Conservation (phyloP, 768 basidiomycete genomes). For the Hydnomerulius pinastri region DNA sequence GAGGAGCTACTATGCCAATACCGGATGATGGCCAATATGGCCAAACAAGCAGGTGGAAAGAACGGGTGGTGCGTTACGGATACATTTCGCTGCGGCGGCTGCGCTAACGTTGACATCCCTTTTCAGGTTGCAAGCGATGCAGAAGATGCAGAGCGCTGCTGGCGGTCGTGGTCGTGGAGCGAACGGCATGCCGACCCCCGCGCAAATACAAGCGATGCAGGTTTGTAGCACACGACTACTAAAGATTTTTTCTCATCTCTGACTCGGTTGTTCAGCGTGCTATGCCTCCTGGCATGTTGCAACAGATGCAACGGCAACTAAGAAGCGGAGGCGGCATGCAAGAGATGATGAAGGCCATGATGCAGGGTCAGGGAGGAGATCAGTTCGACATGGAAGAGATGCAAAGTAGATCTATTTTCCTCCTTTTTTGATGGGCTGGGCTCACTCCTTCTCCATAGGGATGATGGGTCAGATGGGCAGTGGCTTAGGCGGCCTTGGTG, state of each 20-base stretch:
- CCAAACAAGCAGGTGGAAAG: conserved; percentile 96
- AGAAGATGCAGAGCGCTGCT: conserved; percentile 88
- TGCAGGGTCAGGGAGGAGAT: conserved; percentile 91
- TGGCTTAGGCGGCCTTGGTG: conserved; percentile 43
- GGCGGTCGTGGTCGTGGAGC: conserved; percentile 86
- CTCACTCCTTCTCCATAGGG: conserved; percentile 42
- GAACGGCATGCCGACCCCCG: conserved; percentile 88
- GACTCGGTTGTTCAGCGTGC: conserved; percentile 56
- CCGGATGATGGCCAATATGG: conserved; percentile 99
- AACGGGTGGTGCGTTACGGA: conserved; percentile 73
- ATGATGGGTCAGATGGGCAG: conserved; percentile 91
- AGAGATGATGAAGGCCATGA: conserved; percentile 98
- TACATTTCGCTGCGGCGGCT: neutral
- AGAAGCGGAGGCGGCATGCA: conserved; percentile 87
- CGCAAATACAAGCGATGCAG: conserved; percentile 94
- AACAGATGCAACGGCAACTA: conserved; percentile 87
- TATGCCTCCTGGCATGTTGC: conserved; percentile 94
- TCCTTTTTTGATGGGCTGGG: conserved; percentile 2
- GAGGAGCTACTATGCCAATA: conserved; percentile 97
- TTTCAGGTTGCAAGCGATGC: conserved; percentile 77
- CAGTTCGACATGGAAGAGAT: conserved; percentile 93
- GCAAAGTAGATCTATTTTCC: conserved; percentile 62
- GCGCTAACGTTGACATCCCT: conserved; percentile 8
- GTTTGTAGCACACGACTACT: conserved; percentile 41
- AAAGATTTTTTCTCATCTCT: conserved; percentile 3